Conservation (phyloP, 371 early-diverging fungal genomes). For the Dipsacomyces acuminosporus region DNA sequence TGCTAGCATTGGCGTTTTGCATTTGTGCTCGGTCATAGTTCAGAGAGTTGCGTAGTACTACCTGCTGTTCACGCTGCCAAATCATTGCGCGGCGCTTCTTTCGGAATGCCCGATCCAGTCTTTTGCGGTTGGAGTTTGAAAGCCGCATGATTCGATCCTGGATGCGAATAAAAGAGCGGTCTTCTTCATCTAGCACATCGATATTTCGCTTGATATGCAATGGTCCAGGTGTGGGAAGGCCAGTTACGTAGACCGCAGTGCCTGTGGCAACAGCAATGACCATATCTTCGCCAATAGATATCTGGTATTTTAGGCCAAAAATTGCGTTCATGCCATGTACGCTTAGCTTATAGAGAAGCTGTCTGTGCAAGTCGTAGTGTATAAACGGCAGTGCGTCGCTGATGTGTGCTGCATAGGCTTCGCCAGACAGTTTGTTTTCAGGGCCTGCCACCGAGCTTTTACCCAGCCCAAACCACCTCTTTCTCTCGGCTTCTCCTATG, state of each 20-base stretch:
- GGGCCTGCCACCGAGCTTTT: slow-evolving; percentile 9
- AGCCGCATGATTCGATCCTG: slow-evolving; percentile 58
- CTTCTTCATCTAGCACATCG: slow-evolving; percentile 64
- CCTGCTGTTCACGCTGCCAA: slow-evolving; percentile 15
- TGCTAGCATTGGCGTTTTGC: no score
- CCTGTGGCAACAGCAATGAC: slow-evolving; percentile 68
- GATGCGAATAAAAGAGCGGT: slow-evolving; percentile 55
- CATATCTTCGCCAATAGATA: slow-evolving; percentile 61
- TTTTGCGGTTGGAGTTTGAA: slow-evolving; percentile 55
- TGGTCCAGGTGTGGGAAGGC: slow-evolving; percentile 63
- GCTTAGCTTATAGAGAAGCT: slow-evolving; percentile 66
- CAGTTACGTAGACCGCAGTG: slow-evolving; percentile 61
- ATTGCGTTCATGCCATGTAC: slow-evolving; percentile 67
- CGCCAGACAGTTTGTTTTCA: slow-evolving; percentile 33
- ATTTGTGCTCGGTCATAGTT: no score
- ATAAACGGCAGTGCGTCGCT: slow-evolving; percentile 72
- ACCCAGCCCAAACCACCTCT: slow-evolving; percentile 11
- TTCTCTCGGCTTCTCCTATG: slow-evolving; percentile 2
- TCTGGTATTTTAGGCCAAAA: slow-evolving; percentile 65
- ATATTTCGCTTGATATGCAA: slow-evolving; percentile 63
- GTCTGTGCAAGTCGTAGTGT: slow-evolving; percentile 73
- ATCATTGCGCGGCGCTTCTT: slow-evolving; percentile 30
- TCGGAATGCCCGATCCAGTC: slow-evolving; percentile 54
- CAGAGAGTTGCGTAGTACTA: no score
- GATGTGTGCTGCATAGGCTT: slow-evolving; percentile 55